Conservation (phyloP, 331 rosid species). For the Quercus tomentella region DNA sequence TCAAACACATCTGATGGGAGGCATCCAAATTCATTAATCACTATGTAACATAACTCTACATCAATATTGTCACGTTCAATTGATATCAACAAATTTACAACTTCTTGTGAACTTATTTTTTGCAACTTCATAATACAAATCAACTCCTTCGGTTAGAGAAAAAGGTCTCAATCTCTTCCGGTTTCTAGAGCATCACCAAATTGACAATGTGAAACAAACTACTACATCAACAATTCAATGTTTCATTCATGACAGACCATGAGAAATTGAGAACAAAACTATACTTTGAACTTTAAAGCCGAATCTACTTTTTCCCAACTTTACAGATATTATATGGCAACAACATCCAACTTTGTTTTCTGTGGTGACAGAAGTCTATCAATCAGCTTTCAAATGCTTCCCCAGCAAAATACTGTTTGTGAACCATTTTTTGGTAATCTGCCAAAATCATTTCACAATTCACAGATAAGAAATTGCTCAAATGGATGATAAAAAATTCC, state of each 20-base stretch:
- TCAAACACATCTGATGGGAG: background rate
- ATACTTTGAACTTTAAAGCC: background rate
- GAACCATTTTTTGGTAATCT: constrained; percentile 87
- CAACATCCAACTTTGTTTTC: constrained; percentile 6
- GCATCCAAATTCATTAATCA: background rate
- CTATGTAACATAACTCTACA: background rate
- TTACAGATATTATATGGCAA: constrained; percentile 19
- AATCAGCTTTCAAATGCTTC: constrained; percentile 72
- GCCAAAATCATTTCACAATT: constrained; percentile 17
- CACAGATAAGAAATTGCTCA: background rate
- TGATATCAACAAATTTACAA: background rate
- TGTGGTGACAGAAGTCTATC: background rate
- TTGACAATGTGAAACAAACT: background rate
- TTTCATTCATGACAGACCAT: background rate
- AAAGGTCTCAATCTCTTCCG: background rate
- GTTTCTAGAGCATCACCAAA: background rate
- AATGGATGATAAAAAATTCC: background rate
- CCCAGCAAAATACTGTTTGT: constrained; percentile 73
- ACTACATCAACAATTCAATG: background rate
- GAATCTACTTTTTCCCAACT: constrained; percentile 12
- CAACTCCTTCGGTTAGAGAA: background rate
- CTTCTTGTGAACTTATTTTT: background rate
- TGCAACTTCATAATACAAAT: background rate
- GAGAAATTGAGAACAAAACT: constrained; percentile 6
- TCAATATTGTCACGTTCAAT: background rate